Evolutionary conservation across 306 rosid species (phyloP).

Genomic region (Rosa persica): DNA sequence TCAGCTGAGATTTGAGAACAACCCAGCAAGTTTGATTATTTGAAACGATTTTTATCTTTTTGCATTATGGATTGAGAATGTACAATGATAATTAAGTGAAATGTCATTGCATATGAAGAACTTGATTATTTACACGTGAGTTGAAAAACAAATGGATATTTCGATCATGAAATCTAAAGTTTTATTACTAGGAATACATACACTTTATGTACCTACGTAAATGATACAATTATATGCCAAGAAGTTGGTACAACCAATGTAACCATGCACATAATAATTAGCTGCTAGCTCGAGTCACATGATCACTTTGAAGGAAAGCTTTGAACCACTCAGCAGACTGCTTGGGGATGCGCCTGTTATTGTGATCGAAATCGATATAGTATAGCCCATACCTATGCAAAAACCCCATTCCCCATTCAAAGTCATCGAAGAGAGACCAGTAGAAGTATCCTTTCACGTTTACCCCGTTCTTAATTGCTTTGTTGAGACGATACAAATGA

Average conservation of each 20-base stretch:
- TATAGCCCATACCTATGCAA: background rate
- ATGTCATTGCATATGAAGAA: too few species aligned
- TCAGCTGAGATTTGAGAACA: too few species aligned
- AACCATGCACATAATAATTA: background rate
- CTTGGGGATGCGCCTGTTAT: conserved; percentile 2
- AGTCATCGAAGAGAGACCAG: conserved; percentile 9
- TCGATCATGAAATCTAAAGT: too few species aligned
- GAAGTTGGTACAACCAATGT: background rate
- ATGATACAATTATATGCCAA: background rate
- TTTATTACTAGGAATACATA: too few species aligned
- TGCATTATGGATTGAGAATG: too few species aligned
- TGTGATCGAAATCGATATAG: background rate
- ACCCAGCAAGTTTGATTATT: too few species aligned
- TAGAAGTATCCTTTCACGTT: conserved; percentile 17
- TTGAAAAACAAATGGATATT: too few species aligned
- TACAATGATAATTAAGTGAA: too few species aligned
- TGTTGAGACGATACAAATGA: conserved; percentile 12
- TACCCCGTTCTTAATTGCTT: conserved; percentile 17
- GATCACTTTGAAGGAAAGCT: background rate
- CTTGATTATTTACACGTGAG: too few species aligned
- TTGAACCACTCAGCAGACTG: conserved; percentile 4
- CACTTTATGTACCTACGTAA: background rate
- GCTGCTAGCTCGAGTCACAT: background rate
- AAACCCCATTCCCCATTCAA: conserved; percentile 21
- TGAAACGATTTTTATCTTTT: too few species aligned